Base-by-base conservation (phyloP, 768 basidiomycete species). In the Lentinula edodes region DNA sequence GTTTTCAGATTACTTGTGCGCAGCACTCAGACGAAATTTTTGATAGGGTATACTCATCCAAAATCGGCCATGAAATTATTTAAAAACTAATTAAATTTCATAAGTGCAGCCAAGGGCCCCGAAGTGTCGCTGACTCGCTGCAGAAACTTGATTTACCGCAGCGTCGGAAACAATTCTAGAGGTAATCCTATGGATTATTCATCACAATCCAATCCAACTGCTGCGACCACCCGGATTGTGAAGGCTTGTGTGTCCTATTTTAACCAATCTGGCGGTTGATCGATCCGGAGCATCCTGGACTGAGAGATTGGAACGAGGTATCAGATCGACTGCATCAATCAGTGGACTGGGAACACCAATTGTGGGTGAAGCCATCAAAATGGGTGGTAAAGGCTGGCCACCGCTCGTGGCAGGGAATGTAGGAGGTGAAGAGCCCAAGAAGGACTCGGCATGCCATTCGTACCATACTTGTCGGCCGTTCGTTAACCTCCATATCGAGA, bases 371-470 rank as follows among this genome's bases (percentile, higher is more conserved):
- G 45, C 63, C 64, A 15, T 72, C 59, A 46, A 65, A 60, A 55
- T 46, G 58, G 62, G 45, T 9, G 61, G 58, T 38, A 61, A 56
- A 39, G 66, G 64, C 6, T 65, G 48, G 65, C 69, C 23, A 66
- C 70, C 9, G 45, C 58, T 38, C 60, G 62, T 16, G 66, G 73
- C 41, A 61, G 63, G 60, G 51, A 60, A 67, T 56, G 36, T 39
- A 41, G 32, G 59, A 39, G 10, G 46, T 20, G n/a, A 28, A 32
- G 43, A 58, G 60, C 45, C 84, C 57, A 98, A 77, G 76, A 92
- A 98, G 16, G 93, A 88, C 69, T 98, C 95, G 0, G 94, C 95
- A 69, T 90, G 88, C 97, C 97, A 99, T 74, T 98, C 97, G 74
- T 98, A 98, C 97, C 97, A 99, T 13, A 99, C 91, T 66, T 90